These are phyloP conservation scores for Shiraia sp. DNA, from an alignment of 2,329 filamentous ascomycete genomes.

Conservation along the genomic window DNA sequence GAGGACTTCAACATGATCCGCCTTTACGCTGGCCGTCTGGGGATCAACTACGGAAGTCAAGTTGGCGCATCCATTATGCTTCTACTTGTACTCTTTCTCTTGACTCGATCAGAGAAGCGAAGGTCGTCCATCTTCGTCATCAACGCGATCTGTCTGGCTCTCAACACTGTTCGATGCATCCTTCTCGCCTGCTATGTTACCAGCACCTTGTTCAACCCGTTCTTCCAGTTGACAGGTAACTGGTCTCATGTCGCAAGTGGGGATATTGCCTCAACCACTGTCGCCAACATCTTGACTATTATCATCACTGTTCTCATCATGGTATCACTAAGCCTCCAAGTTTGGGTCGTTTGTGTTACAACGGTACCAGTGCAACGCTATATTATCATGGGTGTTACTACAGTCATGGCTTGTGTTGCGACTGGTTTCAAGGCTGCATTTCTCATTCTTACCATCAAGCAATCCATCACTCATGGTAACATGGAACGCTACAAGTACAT, in stretches of 20 bases:
- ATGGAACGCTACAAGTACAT: conserved; percentile 28
- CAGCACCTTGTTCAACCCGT: conserved; percentile 64
- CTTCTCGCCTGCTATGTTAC: conserved; percentile 64
- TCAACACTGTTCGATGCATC: conserved; percentile 63
- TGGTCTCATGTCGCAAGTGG: conserved; percentile 51
- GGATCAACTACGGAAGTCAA: conserved; percentile 71
- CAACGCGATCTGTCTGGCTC: conserved; percentile 63
- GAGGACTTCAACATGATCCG: conserved; percentile 50
- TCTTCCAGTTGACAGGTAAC: conserved; percentile 62
- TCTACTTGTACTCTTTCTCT: conserved; percentile 66
- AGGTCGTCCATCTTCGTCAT: conserved; percentile 66
- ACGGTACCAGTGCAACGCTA: conserved; percentile 47
- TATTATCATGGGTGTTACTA: conserved; percentile 53
- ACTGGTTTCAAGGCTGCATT: conserved; percentile 59
- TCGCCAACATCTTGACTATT: conserved; percentile 54
- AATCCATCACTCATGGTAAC: conserved; percentile 41
- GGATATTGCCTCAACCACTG: conserved; percentile 53
- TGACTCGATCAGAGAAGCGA: conserved; percentile 70
- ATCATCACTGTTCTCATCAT: conserved; percentile 61
- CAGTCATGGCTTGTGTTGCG: conserved; percentile 54
- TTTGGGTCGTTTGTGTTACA: conserved; percentile 64
- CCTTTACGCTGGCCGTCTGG: conserved; percentile 52
- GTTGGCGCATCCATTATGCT: conserved; percentile 70
- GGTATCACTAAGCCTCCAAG: conserved; percentile 64
- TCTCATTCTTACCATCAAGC: conserved; percentile 53